Base-by-base conservation (phyloP, 2,329 filamentous ascomycete genomes). In the Arachnomyces sp. region DNA sequence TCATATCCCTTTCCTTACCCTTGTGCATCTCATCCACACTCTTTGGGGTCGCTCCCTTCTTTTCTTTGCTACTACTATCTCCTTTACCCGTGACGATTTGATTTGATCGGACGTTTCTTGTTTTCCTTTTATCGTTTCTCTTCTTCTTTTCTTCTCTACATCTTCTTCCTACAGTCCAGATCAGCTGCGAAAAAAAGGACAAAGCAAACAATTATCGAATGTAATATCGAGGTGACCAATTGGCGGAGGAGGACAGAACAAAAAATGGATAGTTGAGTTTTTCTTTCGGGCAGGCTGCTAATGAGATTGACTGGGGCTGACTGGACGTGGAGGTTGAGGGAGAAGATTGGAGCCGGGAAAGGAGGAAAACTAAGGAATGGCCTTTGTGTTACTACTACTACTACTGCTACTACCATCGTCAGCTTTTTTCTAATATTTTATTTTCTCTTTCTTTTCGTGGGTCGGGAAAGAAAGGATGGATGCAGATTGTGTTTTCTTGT, bases 31-130 rank as follows among this genome's bases (percentile, higher is more conserved):
- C 29, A 43, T 37, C 36, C 48, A 50, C 51, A 52, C 48, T 39
- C 44, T 36, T 52, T 43, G 50, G 47, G 47, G 44, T 49, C 32
- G 43, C 40, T 37, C 35, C 38, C 20, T 31, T 44, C 43, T 48
- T 50, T 51, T 50, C 47, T 50, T 46, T 50, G 50, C 48, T 54
- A 49, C 47, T 50, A 48, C 47, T 45, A 49, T 46, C 49, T 40
- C 31, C 37, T 42, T 35, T 34, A 31, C 38, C 38, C 37, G 20
- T 25, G 20, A 25, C 20, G 20, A 25, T 25, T 25, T 38, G 36
- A 34, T 40, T 40, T 37, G 35, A 40, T 34, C 11, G 7, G 29
- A 39, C 17, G 14, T 31, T 15, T 40, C 32, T 5, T 42, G 20
- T 20, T 18, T 25, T 30, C 30, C 36, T 38, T 38, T 28, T 38